Percentiles rank a stretch among this genome's conserved stretches.
phyloP scores from a whole-genome alignment of 2,329 filamentous ascomycete genomes.

The Claviceps quebecensis region DNA sequence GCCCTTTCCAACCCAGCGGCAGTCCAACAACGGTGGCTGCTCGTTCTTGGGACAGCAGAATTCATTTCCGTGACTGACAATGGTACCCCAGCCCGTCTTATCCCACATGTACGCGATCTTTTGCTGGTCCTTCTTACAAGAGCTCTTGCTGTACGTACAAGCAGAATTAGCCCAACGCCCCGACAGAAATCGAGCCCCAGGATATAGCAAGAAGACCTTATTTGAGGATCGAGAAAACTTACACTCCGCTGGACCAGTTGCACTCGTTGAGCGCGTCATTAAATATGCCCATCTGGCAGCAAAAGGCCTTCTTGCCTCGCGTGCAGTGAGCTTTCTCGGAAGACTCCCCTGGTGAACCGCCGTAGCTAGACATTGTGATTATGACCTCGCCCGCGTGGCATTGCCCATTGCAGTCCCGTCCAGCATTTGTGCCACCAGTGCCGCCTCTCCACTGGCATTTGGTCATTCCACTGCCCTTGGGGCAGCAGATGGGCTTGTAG shows the following conservation, averaged over 20 bases:
- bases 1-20: background rate
- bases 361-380: constrained; percentile 3
- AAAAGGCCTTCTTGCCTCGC: constrained; percentile 7
- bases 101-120: background rate
- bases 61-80: background rate
- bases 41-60: background rate
- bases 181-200: background rate
- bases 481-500: constrained; percentile 7
- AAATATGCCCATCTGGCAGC: constrained; percentile 1
- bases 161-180: background rate
- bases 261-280: background rate
- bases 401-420: constrained; percentile 7
- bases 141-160: background rate
- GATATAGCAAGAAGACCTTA: too few species aligned
- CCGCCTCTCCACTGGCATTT: constrained; percentile 7
- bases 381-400: constrained; percentile 7
- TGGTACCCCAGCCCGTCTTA: background rate
- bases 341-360: constrained; percentile 1
- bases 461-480: background rate
- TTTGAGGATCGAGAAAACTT: background rate
- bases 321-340: constrained; percentile 2
- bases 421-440: background rate
- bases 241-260: background rate
- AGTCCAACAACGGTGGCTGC: background rate
- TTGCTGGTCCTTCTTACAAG: background rate